Evolutionary conservation across 2,329 filamentous ascomycete species (phyloP).

Genomic region (Talaromyces pinophilus): DNA sequence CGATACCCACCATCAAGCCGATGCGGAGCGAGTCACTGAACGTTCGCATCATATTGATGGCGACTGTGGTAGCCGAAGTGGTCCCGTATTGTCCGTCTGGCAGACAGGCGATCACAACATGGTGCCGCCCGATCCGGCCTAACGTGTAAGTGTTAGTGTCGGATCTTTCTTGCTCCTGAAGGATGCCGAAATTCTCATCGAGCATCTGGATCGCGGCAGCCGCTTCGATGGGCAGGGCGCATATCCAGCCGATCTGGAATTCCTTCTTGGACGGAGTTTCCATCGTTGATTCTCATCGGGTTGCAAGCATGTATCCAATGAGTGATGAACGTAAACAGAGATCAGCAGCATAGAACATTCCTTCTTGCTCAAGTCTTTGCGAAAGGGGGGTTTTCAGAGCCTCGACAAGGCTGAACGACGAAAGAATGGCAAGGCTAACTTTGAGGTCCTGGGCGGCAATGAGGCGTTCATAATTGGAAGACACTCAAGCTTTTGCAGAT

Average conservation of each 20-base stretch:
- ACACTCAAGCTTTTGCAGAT: neutral
- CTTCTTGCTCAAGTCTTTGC: neutral
- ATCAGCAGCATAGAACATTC: neutral
- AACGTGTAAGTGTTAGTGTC: conserved; percentile 21
- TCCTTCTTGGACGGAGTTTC: neutral
- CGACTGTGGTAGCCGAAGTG: conserved; percentile 25
- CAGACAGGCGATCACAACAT: conserved; percentile 21
- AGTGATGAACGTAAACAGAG: neutral
- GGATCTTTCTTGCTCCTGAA: neutral
- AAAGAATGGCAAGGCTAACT: neutral
- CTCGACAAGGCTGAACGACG: neutral
- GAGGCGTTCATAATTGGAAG: neutral
- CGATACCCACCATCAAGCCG: conserved; percentile 25
- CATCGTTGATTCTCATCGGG: neutral
- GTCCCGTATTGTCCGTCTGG: conserved; percentile 23
- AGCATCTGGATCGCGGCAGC: conserved; percentile 23
- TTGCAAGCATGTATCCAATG: neutral
- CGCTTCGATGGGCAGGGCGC: conserved; percentile 24
- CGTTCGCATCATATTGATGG: conserved; percentile 24
- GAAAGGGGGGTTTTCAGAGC: neutral
- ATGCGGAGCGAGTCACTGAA: conserved; percentile 24
- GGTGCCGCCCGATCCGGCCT: neutral
- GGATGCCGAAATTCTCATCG: neutral
- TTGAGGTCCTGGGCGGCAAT: neutral
- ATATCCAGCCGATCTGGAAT: conserved; percentile 12